Conservation (phyloP, 23 red algal genomes). For the Chondrus crispus region DNA sequence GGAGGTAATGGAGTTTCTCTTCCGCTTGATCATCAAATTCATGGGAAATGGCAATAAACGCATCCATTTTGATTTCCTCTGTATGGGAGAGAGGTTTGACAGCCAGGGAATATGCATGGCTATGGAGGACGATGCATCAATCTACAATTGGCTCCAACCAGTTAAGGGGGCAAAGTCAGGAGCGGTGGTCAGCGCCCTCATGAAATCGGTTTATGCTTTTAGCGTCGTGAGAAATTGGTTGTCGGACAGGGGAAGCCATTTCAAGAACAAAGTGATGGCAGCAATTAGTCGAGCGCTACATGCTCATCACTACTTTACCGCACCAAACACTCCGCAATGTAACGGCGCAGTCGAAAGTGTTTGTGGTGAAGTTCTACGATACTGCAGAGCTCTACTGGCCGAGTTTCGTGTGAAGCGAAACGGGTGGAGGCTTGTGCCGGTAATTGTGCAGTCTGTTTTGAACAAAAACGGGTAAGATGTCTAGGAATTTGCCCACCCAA, state of each 20-base stretch:
- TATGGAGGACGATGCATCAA: not conserved
- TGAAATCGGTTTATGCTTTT: not conserved
- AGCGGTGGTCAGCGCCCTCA: not conserved
- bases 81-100: not conserved
- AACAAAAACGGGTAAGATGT: not conserved
- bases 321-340: not conserved
- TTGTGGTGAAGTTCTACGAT: not conserved
- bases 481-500: not conserved
- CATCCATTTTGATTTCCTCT: conserved; percentile 14
- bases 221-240: not conserved
- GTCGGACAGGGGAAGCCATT: not conserved
- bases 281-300: not conserved
- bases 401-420: not conserved
- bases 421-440: not conserved
- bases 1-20: not conserved
- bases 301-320: not conserved
- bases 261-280: not conserved
- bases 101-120: not conserved
- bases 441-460: not conserved
- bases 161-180: not conserved
- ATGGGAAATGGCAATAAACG: not conserved
- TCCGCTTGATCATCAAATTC: not conserved
- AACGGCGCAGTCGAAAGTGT: not conserved
- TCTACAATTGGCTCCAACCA: not conserved
- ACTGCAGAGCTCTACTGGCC: not conserved